Evolutionary conservation across 225 moss, liverwort and hornwort species (phyloP).

Genomic region (Pseudisothecium myosuroides): DNA sequence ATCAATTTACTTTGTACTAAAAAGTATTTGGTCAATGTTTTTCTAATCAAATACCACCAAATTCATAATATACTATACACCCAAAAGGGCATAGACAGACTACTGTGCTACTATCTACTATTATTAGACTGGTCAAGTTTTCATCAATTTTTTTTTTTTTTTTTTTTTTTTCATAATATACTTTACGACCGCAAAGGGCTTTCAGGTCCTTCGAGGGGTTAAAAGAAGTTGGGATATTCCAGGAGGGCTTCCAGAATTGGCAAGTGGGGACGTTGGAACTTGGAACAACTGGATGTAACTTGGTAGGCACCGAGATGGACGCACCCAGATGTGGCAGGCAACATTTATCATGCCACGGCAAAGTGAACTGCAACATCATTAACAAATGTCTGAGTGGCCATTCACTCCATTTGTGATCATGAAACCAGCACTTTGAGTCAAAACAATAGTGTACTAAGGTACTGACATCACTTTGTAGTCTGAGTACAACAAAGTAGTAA

Average conservation of each 20-base stretch:
- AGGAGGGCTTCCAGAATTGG: not conserved
- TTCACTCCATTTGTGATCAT: not conserved
- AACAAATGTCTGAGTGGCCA: not conserved
- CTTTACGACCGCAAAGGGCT: too few species aligned
- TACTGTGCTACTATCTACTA: too few species aligned
- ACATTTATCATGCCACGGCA: not conserved
- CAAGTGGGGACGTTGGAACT: not conserved
- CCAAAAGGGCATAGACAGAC: too few species aligned
- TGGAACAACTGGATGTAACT: not conserved
- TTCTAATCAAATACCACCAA: too few species aligned
- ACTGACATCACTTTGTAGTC: not conserved
- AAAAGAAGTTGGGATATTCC: not conserved
- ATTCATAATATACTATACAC: too few species aligned
- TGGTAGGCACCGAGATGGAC: not conserved
- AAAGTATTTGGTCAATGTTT: too few species aligned
- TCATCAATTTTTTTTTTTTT: too few species aligned
- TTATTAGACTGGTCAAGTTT: too few species aligned
- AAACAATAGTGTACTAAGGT: not conserved
- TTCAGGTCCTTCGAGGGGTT: too few species aligned
- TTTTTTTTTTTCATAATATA: too few species aligned
- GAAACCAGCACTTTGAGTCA: not conserved
- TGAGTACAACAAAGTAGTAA: not conserved
- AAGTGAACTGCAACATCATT: not conserved
- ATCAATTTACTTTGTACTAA: too few species aligned
- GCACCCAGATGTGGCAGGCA: not conserved